These are phyloP conservation scores for Thymus mandschuricus DNA, from an alignment of 257 asterid genomes.

Conservation along the genomic window DNA sequence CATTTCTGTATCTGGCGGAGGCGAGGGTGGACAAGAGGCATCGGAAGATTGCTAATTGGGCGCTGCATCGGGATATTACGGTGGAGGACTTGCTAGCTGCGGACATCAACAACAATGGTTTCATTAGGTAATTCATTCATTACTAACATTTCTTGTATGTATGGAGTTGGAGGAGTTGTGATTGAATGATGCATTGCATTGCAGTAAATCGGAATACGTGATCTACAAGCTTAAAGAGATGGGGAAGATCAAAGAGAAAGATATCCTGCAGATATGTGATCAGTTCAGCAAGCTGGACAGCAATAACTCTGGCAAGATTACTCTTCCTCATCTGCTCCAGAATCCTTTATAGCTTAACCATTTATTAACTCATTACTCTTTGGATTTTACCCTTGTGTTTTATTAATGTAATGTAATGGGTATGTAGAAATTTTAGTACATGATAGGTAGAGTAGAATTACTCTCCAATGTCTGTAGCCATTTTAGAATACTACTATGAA, in stretches of 20 bases:
- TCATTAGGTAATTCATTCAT: conserved; percentile 39
- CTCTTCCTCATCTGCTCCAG: conserved; percentile 48
- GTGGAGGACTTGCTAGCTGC: conserved; percentile 59
- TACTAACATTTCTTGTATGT: no score
- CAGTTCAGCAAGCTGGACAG: conserved; percentile 54
- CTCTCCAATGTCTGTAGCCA: no score
- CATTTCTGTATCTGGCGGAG: conserved; percentile 54
- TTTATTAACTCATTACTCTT: background rate
- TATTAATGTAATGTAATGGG: background rate
- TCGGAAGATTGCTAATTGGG: conserved; percentile 49
- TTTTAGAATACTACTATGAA: no score
- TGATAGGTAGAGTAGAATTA: no score
- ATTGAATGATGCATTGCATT: background rate
- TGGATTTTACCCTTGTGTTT: background rate
- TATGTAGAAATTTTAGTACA: background rate
- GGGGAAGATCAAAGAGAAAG: conserved; percentile 61
- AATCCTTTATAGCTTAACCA: conserved; percentile 32
- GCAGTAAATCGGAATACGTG: conserved; percentile 58
- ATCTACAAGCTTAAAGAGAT: conserved; percentile 59
- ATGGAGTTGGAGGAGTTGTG: no score
- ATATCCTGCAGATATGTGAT: conserved; percentile 51
- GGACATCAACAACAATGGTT: conserved; percentile 49
- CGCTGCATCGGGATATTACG: conserved; percentile 48
- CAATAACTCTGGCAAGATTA: conserved; percentile 53
- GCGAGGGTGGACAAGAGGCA: conserved; percentile 59